Evolutionary conservation across 768 basidiomycete genomes (phyloP).

Genomic region (Kockovaella imperatae): DNA sequence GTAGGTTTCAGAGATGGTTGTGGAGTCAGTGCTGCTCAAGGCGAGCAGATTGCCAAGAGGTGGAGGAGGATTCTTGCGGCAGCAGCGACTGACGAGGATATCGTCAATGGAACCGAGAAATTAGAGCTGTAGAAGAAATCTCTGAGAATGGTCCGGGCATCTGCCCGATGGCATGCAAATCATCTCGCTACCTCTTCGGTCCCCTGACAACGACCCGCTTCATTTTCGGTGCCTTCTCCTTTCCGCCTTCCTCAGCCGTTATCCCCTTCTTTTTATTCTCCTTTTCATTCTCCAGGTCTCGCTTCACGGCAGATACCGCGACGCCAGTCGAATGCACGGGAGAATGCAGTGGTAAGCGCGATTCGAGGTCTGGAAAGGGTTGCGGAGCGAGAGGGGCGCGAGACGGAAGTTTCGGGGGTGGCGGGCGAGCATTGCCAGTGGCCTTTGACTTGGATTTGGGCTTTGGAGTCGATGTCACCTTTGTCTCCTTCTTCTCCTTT

Average conservation of each 20-base stretch:
- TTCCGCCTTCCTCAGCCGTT: constrained; percentile 14
- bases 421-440: constrained; percentile 32
- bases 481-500: background rate
- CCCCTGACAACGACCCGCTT: constrained; percentile 43
- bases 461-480: constrained; percentile 4
- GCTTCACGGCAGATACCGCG: constrained; percentile 73
- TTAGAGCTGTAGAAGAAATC: too few species aligned
- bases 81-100: too few species aligned
- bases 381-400: constrained; percentile 67
- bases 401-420: constrained; percentile 50
- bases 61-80: too few species aligned
- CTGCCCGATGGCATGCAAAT: background rate
- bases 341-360: constrained; percentile 69
- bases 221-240: constrained; percentile 39
- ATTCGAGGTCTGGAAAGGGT: constrained; percentile 64
- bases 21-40: too few species aligned
- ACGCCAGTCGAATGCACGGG: constrained; percentile 69
- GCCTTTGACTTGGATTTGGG: constrained; percentile 14
- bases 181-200: constrained; percentile 29
- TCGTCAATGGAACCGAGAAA: too few species aligned
- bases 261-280: constrained; percentile 46
- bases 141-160: background rate
- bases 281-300: constrained; percentile 63
- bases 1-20: too few species aligned
- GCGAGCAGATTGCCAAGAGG: too few species aligned